These are phyloP conservation scores for Pisolithus orientalis DNA, from an alignment of 768 basidiomycete species.

Conservation along the genomic window DNA sequence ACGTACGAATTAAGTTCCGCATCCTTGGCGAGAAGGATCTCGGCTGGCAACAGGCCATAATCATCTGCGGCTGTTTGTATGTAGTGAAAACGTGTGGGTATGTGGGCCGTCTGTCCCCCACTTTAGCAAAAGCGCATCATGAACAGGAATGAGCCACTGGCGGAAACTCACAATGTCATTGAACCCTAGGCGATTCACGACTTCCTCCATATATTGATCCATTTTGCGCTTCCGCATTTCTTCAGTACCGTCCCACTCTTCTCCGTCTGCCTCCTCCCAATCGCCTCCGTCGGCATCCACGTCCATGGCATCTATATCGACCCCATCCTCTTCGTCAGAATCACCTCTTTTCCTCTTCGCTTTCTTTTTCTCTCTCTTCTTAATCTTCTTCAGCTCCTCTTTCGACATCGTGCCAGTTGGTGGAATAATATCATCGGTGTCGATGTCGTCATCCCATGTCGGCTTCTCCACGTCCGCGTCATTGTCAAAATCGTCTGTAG, in stretches of 20 bases:
- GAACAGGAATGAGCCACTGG: not conserved
- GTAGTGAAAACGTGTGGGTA: constrained; percentile 94
- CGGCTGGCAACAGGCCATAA: constrained; percentile 71
- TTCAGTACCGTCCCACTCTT: constrained; percentile 85
- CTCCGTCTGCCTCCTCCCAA: constrained; percentile 36
- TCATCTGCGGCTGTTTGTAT: constrained; percentile 53
- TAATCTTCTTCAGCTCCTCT: constrained; percentile 23
- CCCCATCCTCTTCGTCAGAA: constrained; percentile 40
- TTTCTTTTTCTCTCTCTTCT: constrained; percentile 49
- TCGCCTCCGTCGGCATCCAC: constrained; percentile 53
- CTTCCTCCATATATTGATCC: constrained; percentile 86
- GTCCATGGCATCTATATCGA: constrained; percentile 42
- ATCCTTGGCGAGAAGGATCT: constrained; percentile 89
- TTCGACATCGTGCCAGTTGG: constrained; percentile 28
- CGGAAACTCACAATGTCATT: constrained; percentile 77
- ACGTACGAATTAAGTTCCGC: constrained; percentile 89
- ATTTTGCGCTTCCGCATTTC: constrained; percentile 81
- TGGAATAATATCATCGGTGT: constrained; percentile 59
- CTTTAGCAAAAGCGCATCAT: not conserved
- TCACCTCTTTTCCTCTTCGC: constrained; percentile 30
- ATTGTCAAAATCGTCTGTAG: constrained; percentile 36
- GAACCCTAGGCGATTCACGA: constrained; percentile 80
- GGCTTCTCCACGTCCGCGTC: constrained; percentile 62
- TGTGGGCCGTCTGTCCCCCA: constrained; percentile 63
- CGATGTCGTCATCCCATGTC: constrained; percentile 86